Base-by-base conservation (phyloP, 352 stramenopile species). In the Paralagenidium karlingii region DNA sequence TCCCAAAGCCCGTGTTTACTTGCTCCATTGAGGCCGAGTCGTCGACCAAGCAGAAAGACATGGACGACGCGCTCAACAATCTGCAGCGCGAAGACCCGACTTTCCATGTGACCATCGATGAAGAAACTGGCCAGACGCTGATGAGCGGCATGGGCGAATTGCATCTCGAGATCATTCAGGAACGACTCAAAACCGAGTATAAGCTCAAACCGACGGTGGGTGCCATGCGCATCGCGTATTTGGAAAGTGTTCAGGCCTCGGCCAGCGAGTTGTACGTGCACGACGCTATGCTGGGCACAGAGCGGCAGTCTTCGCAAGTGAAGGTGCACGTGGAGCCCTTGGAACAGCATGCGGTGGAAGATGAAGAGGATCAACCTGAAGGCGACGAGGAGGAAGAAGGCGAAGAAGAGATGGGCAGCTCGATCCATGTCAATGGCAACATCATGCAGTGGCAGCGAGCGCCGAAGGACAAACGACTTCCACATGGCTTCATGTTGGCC, bases 61-160 rank as follows among this genome's bases (percentile, higher is more conserved):
- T 98, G 5, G 83, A 87, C 21, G 60, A 83, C 10, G 87, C 84
- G 20, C 54, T 97, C 3, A 49, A 63, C 22, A 52, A 71, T 32
- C 43, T 89, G 29, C 71, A 89, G 52, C 65, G 68, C 5, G 91
- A 98, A 60, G 96, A 99, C 68, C 96, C 96, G 11, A 99, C 92
- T 34, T 94, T 99, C 41, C 68, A 95, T 24, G 88, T 98, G 2
- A 79, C 76, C 26, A 73, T 96, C 19, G 95, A 99, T 60, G 60
- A 83, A 5, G 92, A 98, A 48, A 98, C 84, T 7, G 96, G 96
- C 21, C 88, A 99, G 73, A 99, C 94, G 32, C 92, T 99, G 45
- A 91, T 99, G 46, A 96, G 76, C 49, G 96, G 96, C 20, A 84
- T 97, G 63, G 91, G 91, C 13, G 91, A 98, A 57, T 63, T 98